Conservation (phyloP, 1,139 yeast genomes). For the Saccharomyces hybrid region DNA sequence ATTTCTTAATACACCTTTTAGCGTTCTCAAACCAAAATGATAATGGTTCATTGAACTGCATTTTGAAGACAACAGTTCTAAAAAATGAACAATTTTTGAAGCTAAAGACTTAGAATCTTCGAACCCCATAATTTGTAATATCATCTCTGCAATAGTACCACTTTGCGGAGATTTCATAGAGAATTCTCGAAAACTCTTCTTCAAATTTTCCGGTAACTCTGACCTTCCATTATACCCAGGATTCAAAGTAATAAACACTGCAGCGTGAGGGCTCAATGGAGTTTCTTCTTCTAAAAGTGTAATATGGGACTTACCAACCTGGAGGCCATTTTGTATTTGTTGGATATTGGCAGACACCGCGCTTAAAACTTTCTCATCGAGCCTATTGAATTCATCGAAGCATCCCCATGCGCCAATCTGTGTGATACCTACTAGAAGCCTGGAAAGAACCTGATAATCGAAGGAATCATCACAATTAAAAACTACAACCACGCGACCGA, state of each 20-base stretch:
- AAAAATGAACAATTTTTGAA: constrained; percentile 46
- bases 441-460: constrained; percentile 71
- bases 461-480: constrained; percentile 89
- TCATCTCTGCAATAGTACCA: constrained; percentile 59
- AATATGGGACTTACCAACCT: constrained; percentile 26
- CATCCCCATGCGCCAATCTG: constrained; percentile 93
- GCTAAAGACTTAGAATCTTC: constrained; percentile 42
- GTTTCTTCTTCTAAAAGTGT: constrained; percentile 44
- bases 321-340: constrained; percentile 51
- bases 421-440: constrained; percentile 76
- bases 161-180: constrained; percentile 71
- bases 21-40: constrained; percentile 66
- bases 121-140: constrained; percentile 71
- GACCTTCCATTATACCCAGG: constrained; percentile 85
- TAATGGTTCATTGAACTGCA: constrained; percentile 63
- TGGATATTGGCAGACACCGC: constrained; percentile 83
- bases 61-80: constrained; percentile 35
- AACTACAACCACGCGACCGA: constrained; percentile 78
- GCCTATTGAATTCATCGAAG: constrained; percentile 89
- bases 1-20: constrained; percentile 1
- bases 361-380: constrained; percentile 64
- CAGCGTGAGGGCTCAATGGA: constrained; percentile 46
- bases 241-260: constrained; percentile 84
- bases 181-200: constrained; percentile 67
- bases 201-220: constrained; percentile 76